phyloP scores from a whole-genome alignment of 2,329 filamentous ascomycete genomes.

The Aphanoascus verrucosus region DNA sequence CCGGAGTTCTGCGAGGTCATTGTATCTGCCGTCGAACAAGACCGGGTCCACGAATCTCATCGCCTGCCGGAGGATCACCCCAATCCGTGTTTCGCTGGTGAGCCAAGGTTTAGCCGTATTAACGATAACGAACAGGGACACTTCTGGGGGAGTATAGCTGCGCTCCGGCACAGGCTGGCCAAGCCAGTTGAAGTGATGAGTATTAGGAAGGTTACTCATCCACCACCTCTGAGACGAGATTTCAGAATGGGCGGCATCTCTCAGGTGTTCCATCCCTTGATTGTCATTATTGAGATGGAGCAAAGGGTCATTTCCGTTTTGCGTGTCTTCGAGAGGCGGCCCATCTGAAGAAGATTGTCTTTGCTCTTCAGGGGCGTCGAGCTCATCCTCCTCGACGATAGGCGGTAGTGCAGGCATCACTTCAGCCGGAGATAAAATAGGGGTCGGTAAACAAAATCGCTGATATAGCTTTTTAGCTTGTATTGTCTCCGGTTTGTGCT shows the following conservation, averaged over 20 bases:
- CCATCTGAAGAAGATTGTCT: neutral
- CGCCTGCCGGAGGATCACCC: slow-evolving; percentile 9
- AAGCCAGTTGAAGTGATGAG: slow-evolving; percentile 18
- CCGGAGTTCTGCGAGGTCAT: slow-evolving; percentile 1
- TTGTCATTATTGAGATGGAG: neutral
- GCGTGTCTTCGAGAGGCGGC: neutral
- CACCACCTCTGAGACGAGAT: neutral
- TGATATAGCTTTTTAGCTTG: too few relatives aligned
- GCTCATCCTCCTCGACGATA: too few relatives aligned
- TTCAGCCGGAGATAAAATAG: too few relatives aligned
- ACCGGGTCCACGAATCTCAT: slow-evolving; percentile 16
- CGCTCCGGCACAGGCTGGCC: slow-evolving; percentile 12
- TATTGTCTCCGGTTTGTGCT: too few relatives aligned
- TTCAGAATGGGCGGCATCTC: neutral
- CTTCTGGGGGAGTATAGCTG: slow-evolving; percentile 15
- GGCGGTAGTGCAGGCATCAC: too few relatives aligned
- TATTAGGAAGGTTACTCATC: neutral
- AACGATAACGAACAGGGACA: slow-evolving; percentile 14
- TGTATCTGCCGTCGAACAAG: slow-evolving; percentile 10
- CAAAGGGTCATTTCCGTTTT: neutral
- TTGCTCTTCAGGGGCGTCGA: neutral
- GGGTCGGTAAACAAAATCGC: too few relatives aligned
- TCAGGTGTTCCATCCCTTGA: neutral
- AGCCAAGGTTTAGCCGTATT: slow-evolving; percentile 12
- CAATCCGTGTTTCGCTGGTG: neutral